Evolutionary conservation across 768 basidiomycete genomes (phyloP).

Genomic region (Hypholoma sublateritium): DNA sequence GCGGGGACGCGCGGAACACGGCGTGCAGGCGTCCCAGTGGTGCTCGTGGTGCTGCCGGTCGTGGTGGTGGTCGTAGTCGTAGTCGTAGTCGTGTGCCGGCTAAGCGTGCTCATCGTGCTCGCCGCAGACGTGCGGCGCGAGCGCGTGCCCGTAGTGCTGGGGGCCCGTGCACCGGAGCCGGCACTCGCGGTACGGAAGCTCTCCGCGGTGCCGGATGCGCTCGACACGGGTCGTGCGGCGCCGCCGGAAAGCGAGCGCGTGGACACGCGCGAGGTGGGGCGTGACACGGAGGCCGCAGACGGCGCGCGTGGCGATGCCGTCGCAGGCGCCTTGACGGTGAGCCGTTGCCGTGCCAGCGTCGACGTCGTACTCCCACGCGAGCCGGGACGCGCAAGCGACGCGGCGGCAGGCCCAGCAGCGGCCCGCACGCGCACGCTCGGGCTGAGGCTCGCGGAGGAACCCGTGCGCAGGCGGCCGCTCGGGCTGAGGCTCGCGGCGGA

Average conservation of each 20-base stretch:
- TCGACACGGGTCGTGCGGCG: conserved; percentile 7
- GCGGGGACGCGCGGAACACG: background rate
- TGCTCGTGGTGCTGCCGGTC: background rate
- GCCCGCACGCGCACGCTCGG: background rate
- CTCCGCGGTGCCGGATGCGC: conserved; percentile 19
- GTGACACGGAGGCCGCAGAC: conserved; percentile 7
- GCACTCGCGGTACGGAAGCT: conserved; percentile 30
- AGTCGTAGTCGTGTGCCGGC: conserved; percentile 11
- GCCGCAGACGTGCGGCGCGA: conserved; percentile 32
- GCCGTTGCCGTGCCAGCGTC: background rate
- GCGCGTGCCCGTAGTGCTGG: conserved; percentile 13
- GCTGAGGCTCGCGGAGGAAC: background rate
- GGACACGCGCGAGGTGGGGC: conserved; percentile 25
- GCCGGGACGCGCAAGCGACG: conserved; percentile 13
- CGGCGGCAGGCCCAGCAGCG: background rate
- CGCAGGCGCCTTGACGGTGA: conserved; percentile 11
- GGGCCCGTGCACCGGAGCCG: background rate
- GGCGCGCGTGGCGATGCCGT: conserved; percentile 7
- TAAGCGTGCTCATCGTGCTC: conserved; percentile 23
- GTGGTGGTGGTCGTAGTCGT: background rate
- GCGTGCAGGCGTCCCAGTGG: background rate
- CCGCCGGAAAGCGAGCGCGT: conserved; percentile 9
- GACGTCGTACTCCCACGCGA: conserved; percentile 28
- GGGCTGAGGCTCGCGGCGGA: background rate
- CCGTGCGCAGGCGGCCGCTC: background rate